Base-by-base conservation (phyloP, 495 filamentous ascomycete species). In the Xylaria scruposa region DNA sequence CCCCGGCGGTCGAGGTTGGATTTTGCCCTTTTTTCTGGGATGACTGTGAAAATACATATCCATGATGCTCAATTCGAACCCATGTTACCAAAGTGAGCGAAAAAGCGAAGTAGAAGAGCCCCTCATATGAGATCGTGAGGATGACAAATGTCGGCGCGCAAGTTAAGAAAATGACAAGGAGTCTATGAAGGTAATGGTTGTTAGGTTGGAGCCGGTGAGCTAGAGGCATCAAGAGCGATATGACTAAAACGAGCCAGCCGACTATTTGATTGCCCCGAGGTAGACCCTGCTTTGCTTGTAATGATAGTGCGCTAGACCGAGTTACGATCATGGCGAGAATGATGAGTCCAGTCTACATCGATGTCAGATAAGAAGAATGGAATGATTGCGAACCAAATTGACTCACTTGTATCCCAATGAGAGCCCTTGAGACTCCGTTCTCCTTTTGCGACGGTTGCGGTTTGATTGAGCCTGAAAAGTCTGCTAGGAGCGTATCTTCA, bases 121-220 rank as follows among this genome's bases (percentile, higher is more conserved):
- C 96, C 80, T 99, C 97, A 85, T 97, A 99, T 21, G 94, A 97
- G 79, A 98, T 98, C 31, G 94, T 97, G 71, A 99, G 91, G 75
- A 98, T 92, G 78, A 99, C 92, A 79, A 99, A 99, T 13, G 91
- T 91, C 0, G 97, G 97, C 0, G 94, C 91, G 77, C 97, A 98
- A 15, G 95, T 93, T 53, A 99, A 86, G 85, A 98, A 99, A 49
- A 98, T 88, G 73, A 97, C 88, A 77, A 95, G 85, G 19, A 98
- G 85, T 42, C 95, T 90, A 79, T 98, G 95, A 72, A 98, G 87
- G 77, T 98, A 97, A 82, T 97, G 89, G 72, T 85, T 92, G 79
- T 94, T 95, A 5, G 95, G 92, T 64, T 91, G 90, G 15, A 97
- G 76, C 61, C 91, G 88, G 77, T 99, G 91, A 21, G 93, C 84